Base-by-base conservation (phyloP, 176 grass and related monocot genomes). In the Melocanna baccifera region DNA sequence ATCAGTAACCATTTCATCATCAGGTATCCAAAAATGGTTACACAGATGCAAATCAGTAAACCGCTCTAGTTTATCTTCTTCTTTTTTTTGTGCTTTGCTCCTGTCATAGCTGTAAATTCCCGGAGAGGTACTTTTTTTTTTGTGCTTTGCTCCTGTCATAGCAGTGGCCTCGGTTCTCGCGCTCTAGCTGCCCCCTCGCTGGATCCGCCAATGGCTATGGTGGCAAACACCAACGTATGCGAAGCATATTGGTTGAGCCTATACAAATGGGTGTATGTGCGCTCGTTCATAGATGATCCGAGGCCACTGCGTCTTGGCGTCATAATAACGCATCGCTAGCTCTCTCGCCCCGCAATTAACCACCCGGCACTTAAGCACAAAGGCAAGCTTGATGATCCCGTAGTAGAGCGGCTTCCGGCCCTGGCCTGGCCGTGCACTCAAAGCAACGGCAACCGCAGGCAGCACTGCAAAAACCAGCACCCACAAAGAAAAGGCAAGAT, bases 331-430 rank as follows among this genome's bases (percentile, higher is more conserved):
- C 20, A 53, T 74, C 18, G 9, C 8, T 12, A 40, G 52, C 28
- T 34, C 32, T 43, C 6, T 45, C 56, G 16, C 9, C 34, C 12
- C 37, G 75, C 75, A 45, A 45, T 43, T 29, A 62, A 78, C 39
- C 75, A 78, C 62, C 57, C 39, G 56, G 75, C 75, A 78, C 75
- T 62, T 20, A 28, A 7, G 34, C 34, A 19, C 18, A 77, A 78
- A 45, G 56, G 37, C 2, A 37, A 78, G 36, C 12, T 45, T 77
- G 22, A 41, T 77, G 55, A 59, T 62, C 55, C 75, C 75, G 56
- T 62, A 29, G 56, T 78, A 45, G 75, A 30, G 57, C 37, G 56
- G 75, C 18, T 59, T 76, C 73, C 50, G 73, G 73, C 51, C 18
- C 8, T 39, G 51, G 19, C 3, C 22, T 61, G 53, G 53, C 75